phyloP scores from a whole-genome alignment of 75 land plant genomes.

The Pinus albicaulis region DNA sequence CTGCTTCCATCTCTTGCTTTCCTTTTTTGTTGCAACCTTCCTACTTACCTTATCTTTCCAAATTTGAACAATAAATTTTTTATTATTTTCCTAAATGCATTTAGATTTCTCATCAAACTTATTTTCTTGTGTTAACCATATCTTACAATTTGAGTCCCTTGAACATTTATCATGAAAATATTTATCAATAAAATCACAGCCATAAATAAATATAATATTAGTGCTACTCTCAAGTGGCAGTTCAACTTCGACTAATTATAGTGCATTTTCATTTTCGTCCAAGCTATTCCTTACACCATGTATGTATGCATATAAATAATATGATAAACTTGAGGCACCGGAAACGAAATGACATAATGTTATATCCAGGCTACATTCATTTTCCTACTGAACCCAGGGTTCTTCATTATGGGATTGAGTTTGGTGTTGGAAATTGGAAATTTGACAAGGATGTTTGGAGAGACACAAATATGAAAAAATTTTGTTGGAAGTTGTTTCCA shows the following conservation, averaged over 20 bases:
- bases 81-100: not conserved
- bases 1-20: no score
- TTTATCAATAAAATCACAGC: not conserved
- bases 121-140: not conserved
- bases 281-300: not conserved
- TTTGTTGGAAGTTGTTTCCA: no score
- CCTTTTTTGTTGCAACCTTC: not conserved
- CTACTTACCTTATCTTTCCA: not conserved
- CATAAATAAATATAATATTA: not conserved
- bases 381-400: no score
- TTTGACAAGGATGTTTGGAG: no score
- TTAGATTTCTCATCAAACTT: not conserved
- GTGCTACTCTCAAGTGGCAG: not conserved
- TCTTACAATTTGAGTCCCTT: not conserved
- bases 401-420: no score
- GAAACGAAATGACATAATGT: no score
- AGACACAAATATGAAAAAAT: no score
- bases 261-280: not conserved
- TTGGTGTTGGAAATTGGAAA: no score
- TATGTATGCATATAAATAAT: not conserved
- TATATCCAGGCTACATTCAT: no score
- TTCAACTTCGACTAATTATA: not conserved
- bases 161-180: not conserved
- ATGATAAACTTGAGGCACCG: no score
- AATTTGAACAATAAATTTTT: not conserved